Conservation (phyloP, 2,329 filamentous ascomycete genomes). For the Trichoderma sp. region DNA sequence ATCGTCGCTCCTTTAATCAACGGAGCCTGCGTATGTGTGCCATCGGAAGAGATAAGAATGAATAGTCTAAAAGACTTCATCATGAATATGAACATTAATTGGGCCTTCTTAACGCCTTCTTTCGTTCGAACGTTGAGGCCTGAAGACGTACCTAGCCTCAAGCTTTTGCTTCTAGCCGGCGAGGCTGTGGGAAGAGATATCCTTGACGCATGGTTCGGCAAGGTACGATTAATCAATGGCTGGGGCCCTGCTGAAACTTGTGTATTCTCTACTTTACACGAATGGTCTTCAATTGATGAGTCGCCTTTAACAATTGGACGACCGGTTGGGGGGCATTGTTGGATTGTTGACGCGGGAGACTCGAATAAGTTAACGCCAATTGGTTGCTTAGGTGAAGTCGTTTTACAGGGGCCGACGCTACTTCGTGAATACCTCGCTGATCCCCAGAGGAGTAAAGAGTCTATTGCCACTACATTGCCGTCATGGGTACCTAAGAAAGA, state of each 20-base stretch:
- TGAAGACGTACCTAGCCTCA: constrained; percentile 41
- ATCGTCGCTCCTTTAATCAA: constrained; percentile 8
- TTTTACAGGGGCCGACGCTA: constrained; percentile 8
- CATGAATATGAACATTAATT: background rate
- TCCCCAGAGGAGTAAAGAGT: background rate
- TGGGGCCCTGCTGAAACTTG: constrained; percentile 20
- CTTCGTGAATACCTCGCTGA: constrained; percentile 16
- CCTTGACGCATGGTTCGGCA: constrained; percentile 11
- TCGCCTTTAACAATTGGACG: constrained; percentile 1
- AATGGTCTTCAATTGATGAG: background rate
- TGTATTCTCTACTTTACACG: constrained; percentile 12
- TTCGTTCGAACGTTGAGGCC: constrained; percentile 35
- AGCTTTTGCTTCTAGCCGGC: constrained; percentile 42
- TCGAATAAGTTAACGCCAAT: constrained; percentile 2
- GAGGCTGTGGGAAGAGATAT: constrained; percentile 15
- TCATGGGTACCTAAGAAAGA: background rate
- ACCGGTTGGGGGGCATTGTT: constrained; percentile 13
- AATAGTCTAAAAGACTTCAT: constrained; percentile 5
- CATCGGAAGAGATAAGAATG: constrained; percentile 15
- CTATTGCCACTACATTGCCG: background rate
- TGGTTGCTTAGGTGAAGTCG: constrained; percentile 16
- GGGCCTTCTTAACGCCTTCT: constrained; percentile 15
- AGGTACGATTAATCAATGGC: constrained; percentile 16
- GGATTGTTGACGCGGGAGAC: background rate
- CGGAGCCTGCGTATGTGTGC: constrained; percentile 16